Percentiles rank a stretch among this genome's conserved stretches.
Evolutionary conservation across 495 filamentous ascomycete genomes (phyloP).

Genomic region (Neurospora sp.): DNA sequence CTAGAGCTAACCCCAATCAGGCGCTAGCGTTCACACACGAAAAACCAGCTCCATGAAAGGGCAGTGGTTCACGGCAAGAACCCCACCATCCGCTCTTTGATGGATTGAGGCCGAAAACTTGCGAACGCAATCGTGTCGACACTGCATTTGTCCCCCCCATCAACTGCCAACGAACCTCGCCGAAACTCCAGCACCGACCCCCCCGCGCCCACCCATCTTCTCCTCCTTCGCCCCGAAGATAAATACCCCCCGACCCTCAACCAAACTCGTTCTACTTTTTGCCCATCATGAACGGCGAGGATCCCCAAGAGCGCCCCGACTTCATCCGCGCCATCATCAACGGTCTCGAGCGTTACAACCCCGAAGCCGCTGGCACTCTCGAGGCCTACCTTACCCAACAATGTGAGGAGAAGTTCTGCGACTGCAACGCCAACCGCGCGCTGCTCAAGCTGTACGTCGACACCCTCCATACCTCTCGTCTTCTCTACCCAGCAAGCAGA

Average conservation of each 20-base stretch:
- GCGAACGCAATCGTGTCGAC: not conserved
- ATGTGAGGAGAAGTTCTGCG: slow-evolving; percentile 88
- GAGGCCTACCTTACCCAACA: slow-evolving; percentile 92
- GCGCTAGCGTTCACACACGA: slow-evolving; percentile 1
- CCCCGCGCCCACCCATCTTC: slow-evolving; percentile 3
- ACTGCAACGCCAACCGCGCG: slow-evolving; percentile 92
- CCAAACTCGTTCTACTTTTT: slow-evolving; percentile 14
- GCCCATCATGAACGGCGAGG: slow-evolving; percentile 45
- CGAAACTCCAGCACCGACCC: not conserved
- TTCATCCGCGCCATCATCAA: slow-evolving; percentile 85
- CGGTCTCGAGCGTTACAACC: slow-evolving; percentile 97
- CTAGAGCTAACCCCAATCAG: not conserved
- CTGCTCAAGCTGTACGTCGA: slow-evolving; percentile 89
- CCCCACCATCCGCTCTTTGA: not conserved
- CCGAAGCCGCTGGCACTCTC: slow-evolving; percentile 86
- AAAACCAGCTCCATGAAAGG: slow-evolving; percentile 2
- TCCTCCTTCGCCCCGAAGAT: not conserved
- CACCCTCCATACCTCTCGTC: not conserved
- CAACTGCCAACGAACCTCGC: not conserved
- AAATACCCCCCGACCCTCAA: slow-evolving; percentile 3
- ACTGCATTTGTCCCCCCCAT: not conserved
- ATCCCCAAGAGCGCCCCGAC: slow-evolving; percentile 62
- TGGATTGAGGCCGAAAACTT: not conserved
- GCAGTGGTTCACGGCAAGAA: not conserved
- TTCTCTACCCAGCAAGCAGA: not conserved